A percentile compares a stretch with the other conserved stretches of the same genome.
phyloP scores from a whole-genome alignment of 2,329 filamentous ascomycete genomes.

The Xylaria sp. region DNA sequence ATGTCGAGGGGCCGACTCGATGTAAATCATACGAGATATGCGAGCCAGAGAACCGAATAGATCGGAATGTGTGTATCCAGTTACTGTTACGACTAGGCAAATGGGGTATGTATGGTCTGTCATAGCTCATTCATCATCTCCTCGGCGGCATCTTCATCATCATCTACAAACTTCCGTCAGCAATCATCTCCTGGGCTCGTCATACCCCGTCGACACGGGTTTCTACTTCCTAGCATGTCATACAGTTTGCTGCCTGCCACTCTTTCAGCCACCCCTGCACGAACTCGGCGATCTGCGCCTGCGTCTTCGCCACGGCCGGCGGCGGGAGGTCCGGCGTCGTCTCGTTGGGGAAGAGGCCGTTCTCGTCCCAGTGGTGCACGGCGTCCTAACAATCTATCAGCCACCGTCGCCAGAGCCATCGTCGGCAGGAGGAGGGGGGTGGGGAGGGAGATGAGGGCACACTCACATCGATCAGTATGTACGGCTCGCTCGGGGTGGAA shows the following conservation, averaged over 20 bases:
- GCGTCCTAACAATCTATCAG: constrained; percentile 44
- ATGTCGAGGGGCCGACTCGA: too few relatives aligned
- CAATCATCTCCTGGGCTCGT: constrained; percentile 10
- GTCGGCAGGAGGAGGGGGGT: too few relatives aligned
- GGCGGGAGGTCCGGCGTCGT: constrained; percentile 63
- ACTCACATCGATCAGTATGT: constrained; percentile 64
- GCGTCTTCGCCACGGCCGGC: constrained; percentile 58
- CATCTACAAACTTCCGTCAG: constrained; percentile 24
- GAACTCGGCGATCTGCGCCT: constrained; percentile 61
- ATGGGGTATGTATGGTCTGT: background rate
- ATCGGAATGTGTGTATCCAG: background rate
- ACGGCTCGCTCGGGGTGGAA: constrained; percentile 68
- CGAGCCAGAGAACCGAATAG: too few relatives aligned
- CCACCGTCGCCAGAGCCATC: background rate
- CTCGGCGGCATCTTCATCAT: constrained; percentile 18
- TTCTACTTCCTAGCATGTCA: constrained; percentile 21
- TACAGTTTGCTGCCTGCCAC: constrained; percentile 44
- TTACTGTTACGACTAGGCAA: background rate
- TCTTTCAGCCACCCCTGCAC: constrained; percentile 70
- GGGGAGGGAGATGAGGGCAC: background rate
- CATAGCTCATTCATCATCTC: constrained; percentile 19
- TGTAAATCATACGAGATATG: too few relatives aligned
- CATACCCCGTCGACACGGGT: constrained; percentile 14
- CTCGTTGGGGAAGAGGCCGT: constrained; percentile 66
- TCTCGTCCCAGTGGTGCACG: constrained; percentile 83